Base-by-base conservation (phyloP, 352 stramenopile genomes). In the Phytophthora fragariae region DNA sequence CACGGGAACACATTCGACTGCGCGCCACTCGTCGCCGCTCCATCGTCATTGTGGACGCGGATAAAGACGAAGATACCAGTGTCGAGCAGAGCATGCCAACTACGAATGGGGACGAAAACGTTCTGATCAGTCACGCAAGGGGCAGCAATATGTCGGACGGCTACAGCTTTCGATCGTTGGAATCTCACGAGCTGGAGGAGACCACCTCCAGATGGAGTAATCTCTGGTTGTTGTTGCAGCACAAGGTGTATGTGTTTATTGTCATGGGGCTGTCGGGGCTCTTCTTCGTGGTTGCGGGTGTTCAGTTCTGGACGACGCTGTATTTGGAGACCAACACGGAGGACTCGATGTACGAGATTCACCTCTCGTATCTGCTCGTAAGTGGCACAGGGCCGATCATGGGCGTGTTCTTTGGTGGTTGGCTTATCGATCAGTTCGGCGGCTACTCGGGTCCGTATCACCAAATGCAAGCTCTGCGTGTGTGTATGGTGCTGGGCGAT, bases 271-370 rank as follows among this genome's bases (percentile, higher is more conserved):
- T 96, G 33, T 96, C 89, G 15, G 84, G 86, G 52, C 77, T 96
- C 35, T 96, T 94, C 74, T 96, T 93, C 65, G 88, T 94, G 35
- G 89, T 96, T 21, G 82, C 89, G 0, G 87, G 87, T 21, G 75
- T 96, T 52, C 89, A 96, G 64, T 94, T 93, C 72, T 96, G 89
- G 89, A 93, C 89, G 8, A 96, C 89, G 62, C 78, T 93, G 27
- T 95, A 92, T 68, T 77, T 96, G 55, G 88, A 88, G 60, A 95
- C 88, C 24, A 94, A 94, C 72, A 93, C 86, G 14, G 60, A 80
- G 19, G 88, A 93, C 70, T 95, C 88, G 33, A 74, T 91, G 33
- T 92, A 93, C 78, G 67, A 86, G 57, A 94, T 95, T 70, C 88
- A 95, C 61, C 57, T 84, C 41, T 63, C 87, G 35, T 96, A 94